Evolutionary conservation across 768 basidiomycete species (phyloP).

Genomic region (Leucocoprinus sp.): DNA sequence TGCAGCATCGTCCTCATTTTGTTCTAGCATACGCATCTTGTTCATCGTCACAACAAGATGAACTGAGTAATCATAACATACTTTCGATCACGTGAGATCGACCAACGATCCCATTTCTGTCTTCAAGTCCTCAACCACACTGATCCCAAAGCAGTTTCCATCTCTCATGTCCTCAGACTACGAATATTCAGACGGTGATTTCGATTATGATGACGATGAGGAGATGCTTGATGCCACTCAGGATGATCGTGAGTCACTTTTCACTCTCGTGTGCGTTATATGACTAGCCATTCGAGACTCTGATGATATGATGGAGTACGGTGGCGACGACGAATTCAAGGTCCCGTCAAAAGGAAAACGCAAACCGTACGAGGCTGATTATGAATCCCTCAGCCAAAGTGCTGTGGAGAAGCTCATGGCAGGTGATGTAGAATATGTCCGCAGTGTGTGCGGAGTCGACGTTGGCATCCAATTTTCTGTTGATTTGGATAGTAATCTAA

Average conservation of each 20-base stretch:
- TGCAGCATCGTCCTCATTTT: constrained; percentile 65
- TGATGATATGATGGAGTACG: constrained; percentile 62
- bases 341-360: constrained; percentile 43
- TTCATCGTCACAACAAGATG: constrained; percentile 1
- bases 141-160: constrained; percentile 15
- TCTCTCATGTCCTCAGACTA: constrained; percentile 51
- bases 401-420: constrained; percentile 76
- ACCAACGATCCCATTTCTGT: not conserved
- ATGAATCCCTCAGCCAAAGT: constrained; percentile 60
- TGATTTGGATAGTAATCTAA: constrained; percentile 4
- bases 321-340: constrained; percentile 48
- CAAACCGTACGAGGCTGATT: constrained; percentile 83
- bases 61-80: not conserved
- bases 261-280: constrained; percentile 14
- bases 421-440: constrained; percentile 77
- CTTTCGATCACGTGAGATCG: constrained; percentile 8
- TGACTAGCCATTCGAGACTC: constrained; percentile 12
- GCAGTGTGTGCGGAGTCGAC: constrained; percentile 81
- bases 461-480: constrained; percentile 40
- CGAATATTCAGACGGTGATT: constrained; percentile 63
- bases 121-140: constrained; percentile 15
- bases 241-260: constrained; percentile 38
- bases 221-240: constrained; percentile 63
- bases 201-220: constrained; percentile 60
- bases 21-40: constrained; percentile 39